A percentile compares a stretch with the other conserved stretches of the same genome.
Evolutionary conservation across 2,329 filamentous ascomycete genomes (phyloP).

Genomic region (Monilinia fructicola): DNA sequence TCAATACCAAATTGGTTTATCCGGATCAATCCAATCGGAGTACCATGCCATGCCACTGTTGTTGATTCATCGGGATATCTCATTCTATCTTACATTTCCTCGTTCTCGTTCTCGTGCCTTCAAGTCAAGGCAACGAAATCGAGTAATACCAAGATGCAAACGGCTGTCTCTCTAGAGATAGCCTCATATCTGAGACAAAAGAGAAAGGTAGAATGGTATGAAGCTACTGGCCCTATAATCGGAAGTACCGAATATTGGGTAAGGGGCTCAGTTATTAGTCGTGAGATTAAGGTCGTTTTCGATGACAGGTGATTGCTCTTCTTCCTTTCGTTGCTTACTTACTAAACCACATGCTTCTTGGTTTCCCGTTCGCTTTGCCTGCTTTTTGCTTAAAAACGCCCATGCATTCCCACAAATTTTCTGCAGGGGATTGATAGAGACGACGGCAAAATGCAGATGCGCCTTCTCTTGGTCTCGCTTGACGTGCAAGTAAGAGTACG

Average conservation of each 20-base stretch:
- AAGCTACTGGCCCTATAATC: not conserved
- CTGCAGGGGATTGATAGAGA: not conserved
- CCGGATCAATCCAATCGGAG: no score
- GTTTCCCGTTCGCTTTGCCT: not conserved
- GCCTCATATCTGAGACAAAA: conserved; percentile 8
- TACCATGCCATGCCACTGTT: conserved; percentile 11
- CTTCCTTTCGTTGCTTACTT: not conserved
- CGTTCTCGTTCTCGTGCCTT: not conserved
- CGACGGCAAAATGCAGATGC: conserved; percentile 6
- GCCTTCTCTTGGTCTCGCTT: conserved; percentile 8
- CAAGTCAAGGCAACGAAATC: not conserved
- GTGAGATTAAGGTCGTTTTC: conserved; percentile 2
- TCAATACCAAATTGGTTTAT: not conserved
- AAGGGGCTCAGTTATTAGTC: not conserved
- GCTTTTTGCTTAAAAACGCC: not conserved
- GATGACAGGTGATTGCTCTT: not conserved
- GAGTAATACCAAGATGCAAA: conserved; percentile 6
- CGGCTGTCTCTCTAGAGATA: not conserved
- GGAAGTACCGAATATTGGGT: conserved; percentile 9
- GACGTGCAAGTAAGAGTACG: not conserved
- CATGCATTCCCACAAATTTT: conserved; percentile 1
- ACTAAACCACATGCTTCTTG: not conserved
- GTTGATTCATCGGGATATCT: conserved; percentile 10
- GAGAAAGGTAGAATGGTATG: not conserved
- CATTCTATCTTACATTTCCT: not conserved